phyloP scores from a whole-genome alignment of 176 grass and related monocot genomes.

The Themeda triandra region DNA sequence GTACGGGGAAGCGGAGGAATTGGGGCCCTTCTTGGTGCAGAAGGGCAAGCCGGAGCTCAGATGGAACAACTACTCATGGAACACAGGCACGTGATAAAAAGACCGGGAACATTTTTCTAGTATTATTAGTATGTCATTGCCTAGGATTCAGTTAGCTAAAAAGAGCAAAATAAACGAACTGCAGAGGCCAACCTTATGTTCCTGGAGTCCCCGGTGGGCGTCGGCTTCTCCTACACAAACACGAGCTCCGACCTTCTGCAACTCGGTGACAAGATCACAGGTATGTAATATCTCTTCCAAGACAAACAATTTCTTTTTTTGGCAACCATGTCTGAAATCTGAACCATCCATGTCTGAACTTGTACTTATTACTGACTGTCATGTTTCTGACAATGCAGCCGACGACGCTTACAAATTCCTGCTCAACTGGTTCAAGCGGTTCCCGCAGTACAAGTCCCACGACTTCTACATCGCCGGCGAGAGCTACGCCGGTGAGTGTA shows the following conservation, averaged over 20 bases:
- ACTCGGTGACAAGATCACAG: slow-evolving; percentile 89
- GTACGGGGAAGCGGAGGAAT: slow-evolving; percentile 80
- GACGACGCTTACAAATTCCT: slow-evolving; percentile 81
- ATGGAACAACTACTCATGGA: slow-evolving; percentile 81
- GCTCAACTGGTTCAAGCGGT: slow-evolving; percentile 95
- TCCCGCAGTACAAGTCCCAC: slow-evolving; percentile 81
- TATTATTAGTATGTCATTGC: not conserved
- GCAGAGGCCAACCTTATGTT: slow-evolving; percentile 98
- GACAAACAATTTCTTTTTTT: not conserved
- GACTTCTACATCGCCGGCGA: slow-evolving; percentile 94
- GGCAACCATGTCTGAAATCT: too few species aligned
- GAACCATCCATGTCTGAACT: too few species aligned
- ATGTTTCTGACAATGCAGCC: slow-evolving; percentile 33
- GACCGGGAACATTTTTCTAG: too few species aligned
- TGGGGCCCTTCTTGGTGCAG: slow-evolving; percentile 91
- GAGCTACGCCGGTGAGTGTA: slow-evolving; percentile 88
- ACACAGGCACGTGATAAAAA: slow-evolving; percentile 54
- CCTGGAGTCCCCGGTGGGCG: slow-evolving; percentile 94
- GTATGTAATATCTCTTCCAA: slow-evolving; percentile 33
- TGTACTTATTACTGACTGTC: too few species aligned
- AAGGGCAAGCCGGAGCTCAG: slow-evolving; percentile 79
- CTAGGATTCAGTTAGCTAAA: not conserved
- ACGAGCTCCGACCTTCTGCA: slow-evolving; percentile 72
- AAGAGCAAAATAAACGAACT: not conserved
- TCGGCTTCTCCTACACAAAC: slow-evolving; percentile 96